Percentiles rank a stretch among this genome's conserved stretches.
phyloP scores from a whole-genome alignment of 306 rosid genomes.

The Castanea sativa region DNA sequence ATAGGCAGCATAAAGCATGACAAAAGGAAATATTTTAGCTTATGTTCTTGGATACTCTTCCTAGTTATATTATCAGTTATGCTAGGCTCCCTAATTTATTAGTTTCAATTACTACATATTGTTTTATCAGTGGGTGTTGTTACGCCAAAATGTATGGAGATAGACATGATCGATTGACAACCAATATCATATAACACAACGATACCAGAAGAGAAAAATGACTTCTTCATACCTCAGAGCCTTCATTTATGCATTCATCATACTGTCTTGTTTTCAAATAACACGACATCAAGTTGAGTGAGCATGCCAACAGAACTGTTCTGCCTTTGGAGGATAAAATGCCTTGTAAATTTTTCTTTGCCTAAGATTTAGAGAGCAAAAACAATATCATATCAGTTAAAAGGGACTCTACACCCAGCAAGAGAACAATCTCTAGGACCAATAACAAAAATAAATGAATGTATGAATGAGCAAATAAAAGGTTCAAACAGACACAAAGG shows the following conservation, averaged over 20 bases:
- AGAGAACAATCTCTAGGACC: background rate
- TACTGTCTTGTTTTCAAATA: conserved; percentile 83
- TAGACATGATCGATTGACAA: conserved; percentile 10
- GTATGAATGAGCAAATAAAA: background rate
- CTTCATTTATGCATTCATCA: conserved; percentile 79
- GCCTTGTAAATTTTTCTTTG: conserved; percentile 73
- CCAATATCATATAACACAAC: conserved; percentile 15
- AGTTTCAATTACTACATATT: background rate
- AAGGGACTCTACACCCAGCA: background rate
- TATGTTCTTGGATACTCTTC: background rate
- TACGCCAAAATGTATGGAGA: background rate
- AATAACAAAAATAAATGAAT: background rate
- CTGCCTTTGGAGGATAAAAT: conserved; percentile 70
- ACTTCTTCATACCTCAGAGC: conserved; percentile 71
- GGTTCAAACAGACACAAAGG: conserved; percentile 10
- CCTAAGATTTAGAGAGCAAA: conserved; percentile 47
- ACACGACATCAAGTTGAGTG: conserved; percentile 96
- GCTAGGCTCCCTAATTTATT: background rate
- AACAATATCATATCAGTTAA: conserved; percentile 15
- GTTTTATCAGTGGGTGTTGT: conserved; percentile 7
- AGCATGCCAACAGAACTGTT: conserved; percentile 75
- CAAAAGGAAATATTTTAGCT: background rate
- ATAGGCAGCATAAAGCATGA: background rate
- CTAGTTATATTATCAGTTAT: background rate
- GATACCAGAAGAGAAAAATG: conserved; percentile 17